Base-by-base conservation (phyloP, 2,329 filamentous ascomycete genomes). In the Neodidymelliopsis sp. region DNA sequence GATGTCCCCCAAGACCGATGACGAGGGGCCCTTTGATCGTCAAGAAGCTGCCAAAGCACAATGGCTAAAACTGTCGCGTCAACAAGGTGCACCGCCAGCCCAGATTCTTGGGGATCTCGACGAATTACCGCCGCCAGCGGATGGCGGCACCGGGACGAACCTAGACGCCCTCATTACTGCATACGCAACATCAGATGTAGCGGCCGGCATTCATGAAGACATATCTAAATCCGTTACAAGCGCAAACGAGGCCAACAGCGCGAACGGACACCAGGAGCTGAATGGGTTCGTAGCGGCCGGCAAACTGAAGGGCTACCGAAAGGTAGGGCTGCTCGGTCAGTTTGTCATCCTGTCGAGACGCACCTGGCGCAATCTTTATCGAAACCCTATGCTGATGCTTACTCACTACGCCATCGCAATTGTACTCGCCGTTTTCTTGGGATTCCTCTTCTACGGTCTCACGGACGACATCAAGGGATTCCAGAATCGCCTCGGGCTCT, bases 391-490 rank as follows among this genome's bases (percentile, higher is more conserved):
- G 84, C 79, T 99, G 51, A 99, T 99, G 94, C 83, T 99, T 49
- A 97, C 92, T 0, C 94, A 99, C 75, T 99, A 97, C 69, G 94
- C 94, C 27, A 97, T 97, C 60, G 91, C 94, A 6, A 97, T 99
- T 53, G 77, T 97, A 0, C 83, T 99, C 5, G 94, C 92, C 2
- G 93, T 97, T 4, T 88, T 99, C 49, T 92, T 93, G 2, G 94
- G 94, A 3, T 97, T 90, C 74, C 82, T 99, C 10, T 99, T 97
- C 78, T 99, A 97, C 64, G 94, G 93, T 2, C 80, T 99, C 36
- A 96, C 92, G 0, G 91, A 96, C 66, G 92, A 99, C 66, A 96
- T 99, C 61, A 88, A 91, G 54, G 94, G 95, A 24, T 99, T 99
- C 82, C 94, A 99, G 73, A 99, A 99, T 73, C 85, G 94, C 15